Conservation (phyloP, 192 early-diverging fungal species). For the Gigaspora rosea region DNA sequence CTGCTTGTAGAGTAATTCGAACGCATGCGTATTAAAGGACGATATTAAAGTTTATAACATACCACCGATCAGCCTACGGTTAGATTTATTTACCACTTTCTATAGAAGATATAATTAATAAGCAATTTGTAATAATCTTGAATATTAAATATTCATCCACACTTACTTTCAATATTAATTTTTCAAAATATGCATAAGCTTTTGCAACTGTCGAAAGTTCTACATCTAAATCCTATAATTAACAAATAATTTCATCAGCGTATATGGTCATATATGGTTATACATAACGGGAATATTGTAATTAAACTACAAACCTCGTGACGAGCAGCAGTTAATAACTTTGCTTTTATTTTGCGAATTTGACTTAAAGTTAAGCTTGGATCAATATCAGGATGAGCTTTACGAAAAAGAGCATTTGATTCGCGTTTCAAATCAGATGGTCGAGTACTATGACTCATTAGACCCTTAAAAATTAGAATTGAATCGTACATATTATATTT, state of each 20-base stretch:
- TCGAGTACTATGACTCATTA: conserved; percentile 74
- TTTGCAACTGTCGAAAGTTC: conserved; percentile 89
- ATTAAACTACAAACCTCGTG: conserved; percentile 35
- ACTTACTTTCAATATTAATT: conserved; percentile 79
- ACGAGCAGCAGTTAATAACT: conserved; percentile 59
- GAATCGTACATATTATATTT: neutral
- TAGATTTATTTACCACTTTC: conserved; percentile 69
- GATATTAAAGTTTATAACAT: conserved; percentile 15
- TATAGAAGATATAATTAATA: conserved; percentile 25
- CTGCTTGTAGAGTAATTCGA: conserved; percentile 19
- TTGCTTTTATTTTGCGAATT: conserved; percentile 79
- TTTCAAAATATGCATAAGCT: conserved; percentile 95
- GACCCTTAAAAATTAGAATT: conserved; percentile 57
- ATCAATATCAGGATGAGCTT: conserved; percentile 79
- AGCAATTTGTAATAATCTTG: conserved; percentile 29
- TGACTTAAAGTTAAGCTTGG: conserved; percentile 82
- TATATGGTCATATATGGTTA: neutral
- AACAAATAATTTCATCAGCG: conserved; percentile 5
- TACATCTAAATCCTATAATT: conserved; percentile 68
- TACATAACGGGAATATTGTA: neutral
- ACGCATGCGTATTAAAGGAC: neutral
- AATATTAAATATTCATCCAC: conserved; percentile 37
- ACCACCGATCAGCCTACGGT: conserved; percentile 70
- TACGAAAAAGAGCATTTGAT: conserved; percentile 82
- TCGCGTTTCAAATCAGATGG: conserved; percentile 86